Evolutionary conservation across 371 early-diverging fungal genomes (phyloP).

Genomic region (Smittium culicis): DNA sequence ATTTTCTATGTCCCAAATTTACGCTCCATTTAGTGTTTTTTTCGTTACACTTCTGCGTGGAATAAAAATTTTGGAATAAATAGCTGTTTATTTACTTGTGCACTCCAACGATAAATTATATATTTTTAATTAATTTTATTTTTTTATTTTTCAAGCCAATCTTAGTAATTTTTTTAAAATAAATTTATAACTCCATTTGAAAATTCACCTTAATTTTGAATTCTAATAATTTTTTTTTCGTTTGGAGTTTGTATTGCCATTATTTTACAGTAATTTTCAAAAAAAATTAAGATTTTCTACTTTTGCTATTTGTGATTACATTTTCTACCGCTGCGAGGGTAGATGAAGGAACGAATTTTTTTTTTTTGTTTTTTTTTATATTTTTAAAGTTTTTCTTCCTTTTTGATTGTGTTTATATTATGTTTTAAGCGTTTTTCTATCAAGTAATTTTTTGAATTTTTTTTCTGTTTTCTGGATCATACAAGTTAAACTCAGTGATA

Average conservation of each 20-base stretch:
- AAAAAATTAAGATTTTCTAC: not conserved
- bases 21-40: not conserved
- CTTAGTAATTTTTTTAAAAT: too few species aligned
- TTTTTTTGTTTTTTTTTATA: not conserved
- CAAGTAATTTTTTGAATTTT: not conserved
- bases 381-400: not conserved
- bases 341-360: not conserved
- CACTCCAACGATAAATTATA: not conserved
- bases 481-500: too few species aligned
- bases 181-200: not conserved
- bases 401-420: too few species aligned
- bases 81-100: not conserved
- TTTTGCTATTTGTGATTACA: not conserved
- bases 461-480: too few species aligned
- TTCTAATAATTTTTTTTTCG: not conserved
- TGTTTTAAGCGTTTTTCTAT: not conserved
- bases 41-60: too few species aligned
- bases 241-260: not conserved
- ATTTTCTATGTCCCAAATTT: not conserved
- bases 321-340: not conserved
- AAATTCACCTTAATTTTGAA: not conserved
- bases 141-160: too few species aligned
- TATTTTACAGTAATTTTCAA: not conserved
- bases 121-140: too few species aligned
- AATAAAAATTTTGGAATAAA: too few species aligned